A percentile compares a stretch with the other conserved stretches of the same genome.
Conservation (phyloP, 1,139 yeast genomes). For the Candida dubliniensis region DNA sequence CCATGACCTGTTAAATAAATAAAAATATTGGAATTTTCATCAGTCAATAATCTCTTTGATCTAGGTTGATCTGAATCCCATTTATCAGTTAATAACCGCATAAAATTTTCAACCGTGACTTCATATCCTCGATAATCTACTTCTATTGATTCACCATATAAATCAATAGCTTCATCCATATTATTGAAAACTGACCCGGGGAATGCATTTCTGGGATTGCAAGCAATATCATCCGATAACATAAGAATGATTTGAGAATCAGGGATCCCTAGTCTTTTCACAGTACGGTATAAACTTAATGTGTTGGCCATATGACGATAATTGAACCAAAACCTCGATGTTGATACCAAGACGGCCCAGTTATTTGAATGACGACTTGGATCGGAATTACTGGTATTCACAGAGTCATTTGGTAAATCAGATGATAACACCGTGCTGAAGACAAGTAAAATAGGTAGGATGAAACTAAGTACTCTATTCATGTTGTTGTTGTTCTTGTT, state of each 20-base stretch:
- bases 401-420: neutral
- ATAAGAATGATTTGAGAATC: constrained; percentile 95
- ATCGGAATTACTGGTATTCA: too few relatives aligned
- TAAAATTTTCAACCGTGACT: constrained; percentile 94
- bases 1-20: constrained; percentile 98
- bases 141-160: constrained; percentile 91
- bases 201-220: constrained; percentile 92
- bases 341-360: constrained; percentile 95
- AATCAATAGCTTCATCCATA: constrained; percentile 88
- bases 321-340: constrained; percentile 97
- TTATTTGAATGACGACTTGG: constrained; percentile 68
- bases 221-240: constrained; percentile 96
- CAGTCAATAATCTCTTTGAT: constrained; percentile 85
- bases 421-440: neutral
- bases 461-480: constrained; percentile 1
- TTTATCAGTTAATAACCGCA: constrained; percentile 84
- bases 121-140: constrained; percentile 98
- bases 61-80: constrained; percentile 95
- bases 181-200: constrained; percentile 97
- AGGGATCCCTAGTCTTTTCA: constrained; percentile 92
- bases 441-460: constrained; percentile 5
- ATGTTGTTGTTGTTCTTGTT: too few relatives aligned
- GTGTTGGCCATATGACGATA: constrained; percentile 98
- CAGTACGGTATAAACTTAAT: constrained; percentile 90
- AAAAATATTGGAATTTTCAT: constrained; percentile 90